These are phyloP conservation scores for Curvularia verruculosa DNA, from an alignment of 2,329 filamentous ascomycete genomes.

Conservation along the genomic window DNA sequence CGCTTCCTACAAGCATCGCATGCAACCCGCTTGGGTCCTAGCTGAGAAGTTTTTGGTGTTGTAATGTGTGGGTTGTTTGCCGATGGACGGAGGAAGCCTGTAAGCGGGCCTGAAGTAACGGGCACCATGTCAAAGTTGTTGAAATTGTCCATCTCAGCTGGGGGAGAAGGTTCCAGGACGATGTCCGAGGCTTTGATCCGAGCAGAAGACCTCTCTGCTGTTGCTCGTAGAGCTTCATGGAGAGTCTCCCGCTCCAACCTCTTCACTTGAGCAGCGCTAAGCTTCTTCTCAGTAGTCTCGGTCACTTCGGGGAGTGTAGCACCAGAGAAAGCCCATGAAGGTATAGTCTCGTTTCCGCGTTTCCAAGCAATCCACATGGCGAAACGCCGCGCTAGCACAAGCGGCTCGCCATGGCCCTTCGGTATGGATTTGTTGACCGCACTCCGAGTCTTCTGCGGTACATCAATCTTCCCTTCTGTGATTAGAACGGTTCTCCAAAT, in stretches of 20 bases:
- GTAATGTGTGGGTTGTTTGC: slow-evolving; percentile 49
- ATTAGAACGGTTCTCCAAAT: slow-evolving; percentile 68
- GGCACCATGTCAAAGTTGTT: slow-evolving; percentile 20
- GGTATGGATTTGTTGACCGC: slow-evolving; percentile 68
- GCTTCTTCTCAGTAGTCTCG: slow-evolving; percentile 57
- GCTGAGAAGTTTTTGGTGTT: slow-evolving; percentile 62
- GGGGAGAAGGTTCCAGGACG: slow-evolving; percentile 23
- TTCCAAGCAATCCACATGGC: slow-evolving; percentile 73
- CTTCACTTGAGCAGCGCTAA: slow-evolving; percentile 61
- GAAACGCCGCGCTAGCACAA: slow-evolving; percentile 65
- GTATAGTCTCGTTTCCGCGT: slow-evolving; percentile 66
- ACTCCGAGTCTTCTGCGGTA: slow-evolving; percentile 63
- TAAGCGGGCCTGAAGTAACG: slow-evolving; percentile 32
- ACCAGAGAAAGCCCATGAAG: slow-evolving; percentile 66
- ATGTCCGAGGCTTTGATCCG: slow-evolving; percentile 42
- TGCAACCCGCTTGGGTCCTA: slow-evolving; percentile 65
- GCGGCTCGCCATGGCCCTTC: slow-evolving; percentile 65
- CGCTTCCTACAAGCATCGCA: slow-evolving; percentile 68
- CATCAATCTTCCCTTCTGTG: slow-evolving; percentile 65
- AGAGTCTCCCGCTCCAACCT: slow-evolving; percentile 61
- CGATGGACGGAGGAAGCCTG: slow-evolving; percentile 47
- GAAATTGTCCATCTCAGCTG: slow-evolving; percentile 19
- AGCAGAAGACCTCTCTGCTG: slow-evolving; percentile 50
- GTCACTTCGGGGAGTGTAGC: slow-evolving; percentile 55
- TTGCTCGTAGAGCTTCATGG: slow-evolving; percentile 52